Base-by-base conservation (phyloP, 768 basidiomycete genomes). In the Candolleomyces aberdarensis region DNA sequence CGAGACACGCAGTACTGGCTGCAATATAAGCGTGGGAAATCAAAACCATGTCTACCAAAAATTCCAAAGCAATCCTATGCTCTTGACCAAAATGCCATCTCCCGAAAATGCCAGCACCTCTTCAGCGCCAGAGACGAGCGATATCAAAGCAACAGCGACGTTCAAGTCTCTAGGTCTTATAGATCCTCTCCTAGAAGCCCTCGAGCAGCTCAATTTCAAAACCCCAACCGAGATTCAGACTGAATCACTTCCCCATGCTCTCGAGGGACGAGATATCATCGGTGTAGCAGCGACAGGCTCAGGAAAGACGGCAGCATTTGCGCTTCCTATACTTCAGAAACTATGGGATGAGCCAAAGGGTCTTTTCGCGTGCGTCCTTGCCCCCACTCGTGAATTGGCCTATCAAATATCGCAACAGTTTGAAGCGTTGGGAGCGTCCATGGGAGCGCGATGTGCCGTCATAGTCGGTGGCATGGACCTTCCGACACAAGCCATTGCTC, bases 341-440 rank as follows among this genome's bases (percentile, higher is more conserved):
- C 76, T 98, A 73, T 98, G 95, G 95, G 91, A 95, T 53, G 91
- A 96, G 32, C 97, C 97, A 50, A 89, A 89, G 69, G 92, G 94
- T 20, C 83, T 96, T 44, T 99, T 95, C 71, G 94, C 94, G 14
- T 91, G 93, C 69, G 87, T 98, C 15, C 81, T 99, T 43, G 95
- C 96, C 15, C 97, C 97, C 13, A 99, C 97, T n/a, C 88, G 96
- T 68, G 97, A 99, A 76, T 80, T 99, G 66, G 97, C 97, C 36
- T 96, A 91, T 75, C 97, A 99, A 75, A 99, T 99, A 70, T 88
- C 94, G n/a, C 91, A 98, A 66, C 94, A 96, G 69, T 94, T 99
- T 68, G 92, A 96, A 65, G 84, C 92, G 1, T 77, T 99, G 40
- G 97, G 97, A 8, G 87, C 93, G 26, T 83, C 89, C 11, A 94